A percentile compares a stretch with the other conserved stretches of the same genome.
Conservation (phyloP, 768 basidiomycete genomes). For the Suillus paluster region DNA sequence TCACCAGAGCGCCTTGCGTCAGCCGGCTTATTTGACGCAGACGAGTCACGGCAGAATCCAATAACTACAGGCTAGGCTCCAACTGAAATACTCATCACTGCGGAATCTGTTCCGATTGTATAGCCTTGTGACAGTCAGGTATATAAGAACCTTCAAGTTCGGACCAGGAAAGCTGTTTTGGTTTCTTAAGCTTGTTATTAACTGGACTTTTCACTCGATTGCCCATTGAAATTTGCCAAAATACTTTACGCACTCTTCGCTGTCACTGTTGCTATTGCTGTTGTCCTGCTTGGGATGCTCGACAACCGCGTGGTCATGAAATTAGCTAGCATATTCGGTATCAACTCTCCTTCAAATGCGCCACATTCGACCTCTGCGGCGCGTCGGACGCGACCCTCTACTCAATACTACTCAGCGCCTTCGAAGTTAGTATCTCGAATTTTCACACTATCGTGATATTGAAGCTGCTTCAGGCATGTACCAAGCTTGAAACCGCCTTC, state of each 20-base stretch:
- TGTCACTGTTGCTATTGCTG: conserved; percentile 18
- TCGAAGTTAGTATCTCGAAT: conserved; percentile 20
- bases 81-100: conserved; percentile 20
- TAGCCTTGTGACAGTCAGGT: conserved; percentile 30
- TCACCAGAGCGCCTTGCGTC: conserved; percentile 7
- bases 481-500: conserved; percentile 20
- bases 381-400: conserved; percentile 24
- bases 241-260: conserved; percentile 31
- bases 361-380: conserved; percentile 22
- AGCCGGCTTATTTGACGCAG: conserved; percentile 14
- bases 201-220: conserved; percentile 13
- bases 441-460: background rate
- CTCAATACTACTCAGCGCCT: conserved; percentile 23
- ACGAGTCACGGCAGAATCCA: conserved; percentile 22
- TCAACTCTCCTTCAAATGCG: conserved; percentile 24
- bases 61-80: conserved; percentile 5
- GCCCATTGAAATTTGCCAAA: conserved; percentile 20
- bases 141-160: conserved; percentile 27
- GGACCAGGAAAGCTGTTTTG: background rate
- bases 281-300: conserved; percentile 34
- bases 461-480: conserved; percentile 13
- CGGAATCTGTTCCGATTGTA: conserved; percentile 19
- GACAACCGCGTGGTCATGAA: conserved; percentile 38
- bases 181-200: background rate
- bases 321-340: conserved; percentile 31